These are phyloP conservation scores for Fusarium nurragi DNA, from an alignment of 2,329 filamentous ascomycete species.

Conservation along the genomic window DNA sequence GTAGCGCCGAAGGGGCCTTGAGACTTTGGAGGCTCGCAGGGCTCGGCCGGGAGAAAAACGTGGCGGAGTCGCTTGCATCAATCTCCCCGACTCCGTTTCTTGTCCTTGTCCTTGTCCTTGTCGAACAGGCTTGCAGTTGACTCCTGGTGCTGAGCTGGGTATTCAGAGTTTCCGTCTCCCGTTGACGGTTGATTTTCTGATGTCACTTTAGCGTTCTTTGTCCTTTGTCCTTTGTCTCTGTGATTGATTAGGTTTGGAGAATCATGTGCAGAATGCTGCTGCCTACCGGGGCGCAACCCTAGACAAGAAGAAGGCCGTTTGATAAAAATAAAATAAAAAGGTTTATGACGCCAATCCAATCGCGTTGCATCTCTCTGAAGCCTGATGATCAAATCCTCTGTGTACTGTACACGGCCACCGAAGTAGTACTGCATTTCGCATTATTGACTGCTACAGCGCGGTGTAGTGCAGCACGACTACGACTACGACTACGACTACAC, in stretches of 20 bases:
- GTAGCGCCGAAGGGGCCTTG: conserved; percentile 14
- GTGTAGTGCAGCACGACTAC: neutral
- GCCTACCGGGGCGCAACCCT: conserved; percentile 31
- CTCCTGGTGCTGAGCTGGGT: neutral
- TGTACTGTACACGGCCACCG: neutral
- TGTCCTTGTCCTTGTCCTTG: neutral
- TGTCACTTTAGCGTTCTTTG: neutral
- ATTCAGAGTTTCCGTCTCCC: conserved; percentile 18
- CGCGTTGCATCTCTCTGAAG: neutral
- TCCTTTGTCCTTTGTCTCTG: no score
- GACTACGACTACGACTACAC: neutral
- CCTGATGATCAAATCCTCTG: neutral
- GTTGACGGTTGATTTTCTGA: neutral
- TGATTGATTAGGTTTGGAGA: conserved; percentile 11
- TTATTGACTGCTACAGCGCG: neutral
- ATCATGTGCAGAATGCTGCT: conserved; percentile 20
- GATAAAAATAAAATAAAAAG: no score
- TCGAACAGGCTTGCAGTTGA: no score
- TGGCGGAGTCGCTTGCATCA: conserved; percentile 34
- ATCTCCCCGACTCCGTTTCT: conserved; percentile 20
- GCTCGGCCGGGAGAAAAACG: conserved; percentile 36
- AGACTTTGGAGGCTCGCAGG: conserved; percentile 14
- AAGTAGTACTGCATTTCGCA: conserved; percentile 27
- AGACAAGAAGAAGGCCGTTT: conserved; percentile 33
- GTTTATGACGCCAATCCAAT: conserved; percentile 29